Evolutionary conservation across 768 basidiomycete species (phyloP).

Genomic region (Naganishia antarctica): DNA sequence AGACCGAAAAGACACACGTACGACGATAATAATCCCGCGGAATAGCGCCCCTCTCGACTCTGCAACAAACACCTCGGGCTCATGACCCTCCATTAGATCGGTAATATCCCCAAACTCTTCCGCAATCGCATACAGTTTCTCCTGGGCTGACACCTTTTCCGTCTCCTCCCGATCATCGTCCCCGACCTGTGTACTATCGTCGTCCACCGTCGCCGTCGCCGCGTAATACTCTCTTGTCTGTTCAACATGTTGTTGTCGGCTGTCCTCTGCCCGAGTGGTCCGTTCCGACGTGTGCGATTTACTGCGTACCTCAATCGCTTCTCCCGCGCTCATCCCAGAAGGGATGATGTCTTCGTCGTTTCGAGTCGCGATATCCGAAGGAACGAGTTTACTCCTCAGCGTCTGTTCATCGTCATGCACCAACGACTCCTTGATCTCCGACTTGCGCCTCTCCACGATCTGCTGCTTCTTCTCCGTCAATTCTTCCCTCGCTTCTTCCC

Average conservation of each 20-base stretch:
- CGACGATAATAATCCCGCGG: constrained; percentile 56
- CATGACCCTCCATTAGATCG: constrained; percentile 46
- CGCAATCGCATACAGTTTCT: constrained; percentile 56
- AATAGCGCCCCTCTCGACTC: constrained; percentile 58
- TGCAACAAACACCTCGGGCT: constrained; percentile 55
- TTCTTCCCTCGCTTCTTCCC: constrained; percentile 10
- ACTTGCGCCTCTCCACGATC: constrained; percentile 11
- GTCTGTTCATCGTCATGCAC: constrained; percentile 15
- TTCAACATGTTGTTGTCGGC: neutral
- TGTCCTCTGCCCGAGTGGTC: neutral
- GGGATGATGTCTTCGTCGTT: constrained; percentile 20
- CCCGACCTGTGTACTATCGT: neutral
- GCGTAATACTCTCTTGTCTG: neutral
- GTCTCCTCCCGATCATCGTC: constrained; percentile 5
- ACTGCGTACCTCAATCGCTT: neutral
- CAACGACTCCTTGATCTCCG: constrained; percentile 23
- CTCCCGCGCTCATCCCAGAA: neutral
- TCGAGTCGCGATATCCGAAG: constrained; percentile 10
- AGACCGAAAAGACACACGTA: constrained; percentile 37
- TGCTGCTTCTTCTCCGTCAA: neutral
- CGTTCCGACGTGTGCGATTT: neutral
- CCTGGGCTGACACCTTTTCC: constrained; percentile 51
- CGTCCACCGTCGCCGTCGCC: neutral
- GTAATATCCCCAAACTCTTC: constrained; percentile 60
- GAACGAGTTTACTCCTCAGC: constrained; percentile 14